Evolutionary conservation across 139 green algal genomes (phyloP).

Genomic region (Spirogloea muscicola): DNA sequence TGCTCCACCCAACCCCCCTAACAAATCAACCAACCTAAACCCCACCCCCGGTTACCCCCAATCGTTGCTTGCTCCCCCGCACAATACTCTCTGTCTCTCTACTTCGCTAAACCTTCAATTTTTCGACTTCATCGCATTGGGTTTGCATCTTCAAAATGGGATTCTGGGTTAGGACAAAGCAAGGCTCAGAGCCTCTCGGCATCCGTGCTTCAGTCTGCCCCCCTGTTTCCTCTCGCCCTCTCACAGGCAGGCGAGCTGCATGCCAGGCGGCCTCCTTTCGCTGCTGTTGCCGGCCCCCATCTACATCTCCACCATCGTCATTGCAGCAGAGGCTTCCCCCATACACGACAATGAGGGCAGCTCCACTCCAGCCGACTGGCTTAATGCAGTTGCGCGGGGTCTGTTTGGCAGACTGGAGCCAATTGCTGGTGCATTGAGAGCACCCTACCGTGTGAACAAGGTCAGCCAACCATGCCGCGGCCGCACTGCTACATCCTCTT

Average conservation of each 20-base stretch:
- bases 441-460: not conserved
- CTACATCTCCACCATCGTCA: constrained; percentile 50
- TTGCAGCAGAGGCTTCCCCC: not conserved
- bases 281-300: constrained; percentile 63
- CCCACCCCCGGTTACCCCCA: too few species aligned
- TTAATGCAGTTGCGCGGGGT: not conserved
- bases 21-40: too few species aligned
- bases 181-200: not conserved
- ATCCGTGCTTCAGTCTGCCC: not conserved
- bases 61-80: too few species aligned
- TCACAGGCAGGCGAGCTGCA: not conserved
- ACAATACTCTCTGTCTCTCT: not conserved
- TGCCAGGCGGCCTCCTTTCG: constrained; percentile 49
- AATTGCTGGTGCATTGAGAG: not conserved
- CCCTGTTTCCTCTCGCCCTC: not conserved
- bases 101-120: not conserved
- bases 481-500: not conserved
- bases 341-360: not conserved
- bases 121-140: not conserved
- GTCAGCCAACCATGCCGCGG: not conserved
- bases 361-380: not conserved
- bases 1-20: too few species aligned
- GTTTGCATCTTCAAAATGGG: not conserved
- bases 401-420: not conserved
- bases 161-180: not conserved